These are phyloP conservation scores for Plantago major DNA, from an alignment of 257 asterid genomes.

Conservation along the genomic window DNA sequence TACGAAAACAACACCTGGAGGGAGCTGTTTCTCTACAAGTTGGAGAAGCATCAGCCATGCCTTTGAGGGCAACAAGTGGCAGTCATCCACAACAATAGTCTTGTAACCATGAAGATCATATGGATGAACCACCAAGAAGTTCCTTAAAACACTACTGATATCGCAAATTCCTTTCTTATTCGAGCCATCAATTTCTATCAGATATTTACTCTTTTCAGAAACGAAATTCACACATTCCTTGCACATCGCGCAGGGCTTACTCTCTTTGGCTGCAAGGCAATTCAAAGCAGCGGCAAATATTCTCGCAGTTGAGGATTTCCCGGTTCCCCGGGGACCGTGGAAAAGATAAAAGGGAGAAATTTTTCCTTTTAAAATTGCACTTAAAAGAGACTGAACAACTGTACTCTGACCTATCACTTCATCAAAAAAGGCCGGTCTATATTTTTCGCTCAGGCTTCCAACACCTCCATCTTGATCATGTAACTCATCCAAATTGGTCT, in stretches of 20 bases:
- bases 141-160: conserved; percentile 47
- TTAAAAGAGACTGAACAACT: conserved; percentile 71
- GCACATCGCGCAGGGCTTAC: conserved; percentile 87
- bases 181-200: conserved; percentile 69
- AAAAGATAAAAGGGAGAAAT: conserved; percentile 81
- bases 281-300: conserved; percentile 84
- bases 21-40: conserved; percentile 72
- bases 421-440: conserved; percentile 83
- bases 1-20: conserved; percentile 55
- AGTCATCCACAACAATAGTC: conserved; percentile 74
- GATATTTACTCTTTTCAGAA: conserved; percentile 60
- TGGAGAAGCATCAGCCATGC: conserved; percentile 80
- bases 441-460: conserved; percentile 72
- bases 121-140: conserved; percentile 33
- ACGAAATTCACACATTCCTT: conserved; percentile 68
- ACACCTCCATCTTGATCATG: conserved; percentile 31
- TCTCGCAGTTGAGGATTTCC: conserved; percentile 81
- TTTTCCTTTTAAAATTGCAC: conserved; percentile 57
- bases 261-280: conserved; percentile 74
- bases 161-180: conserved; percentile 55
- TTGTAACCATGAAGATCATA: conserved; percentile 40
- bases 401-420: conserved; percentile 82
- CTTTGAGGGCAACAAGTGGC: conserved; percentile 82
- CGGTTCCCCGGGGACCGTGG: conserved; percentile 98
- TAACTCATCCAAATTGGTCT: not conserved